These are phyloP conservation scores for Cercospora brassicicola DNA, from an alignment of 2,329 filamentous ascomycete genomes.

Conservation along the genomic window DNA sequence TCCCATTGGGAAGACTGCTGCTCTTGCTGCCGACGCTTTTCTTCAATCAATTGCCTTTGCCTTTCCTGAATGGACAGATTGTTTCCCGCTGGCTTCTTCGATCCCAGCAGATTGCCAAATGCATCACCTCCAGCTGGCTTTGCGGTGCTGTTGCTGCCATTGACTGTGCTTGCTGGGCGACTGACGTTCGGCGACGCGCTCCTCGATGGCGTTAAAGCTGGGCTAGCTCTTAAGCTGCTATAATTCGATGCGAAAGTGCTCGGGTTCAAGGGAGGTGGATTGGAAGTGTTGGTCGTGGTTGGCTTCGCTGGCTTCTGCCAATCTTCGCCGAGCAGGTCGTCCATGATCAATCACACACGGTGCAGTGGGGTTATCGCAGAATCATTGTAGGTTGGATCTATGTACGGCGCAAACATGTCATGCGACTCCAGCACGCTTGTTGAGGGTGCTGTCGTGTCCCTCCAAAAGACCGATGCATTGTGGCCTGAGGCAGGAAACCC, in stretches of 20 bases:
- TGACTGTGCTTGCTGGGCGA: constrained; percentile 44
- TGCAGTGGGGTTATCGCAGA: not conserved
- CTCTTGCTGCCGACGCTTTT: constrained; percentile 73
- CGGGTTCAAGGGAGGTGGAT: constrained; percentile 29
- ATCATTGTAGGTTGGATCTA: constrained; percentile 2
- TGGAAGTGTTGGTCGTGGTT: constrained; percentile 22
- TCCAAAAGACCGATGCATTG: not conserved
- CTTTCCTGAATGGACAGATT: constrained; percentile 68
- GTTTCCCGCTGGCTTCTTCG: constrained; percentile 59
- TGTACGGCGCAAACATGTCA: constrained; percentile 1
- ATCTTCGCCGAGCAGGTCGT: constrained; percentile 52
- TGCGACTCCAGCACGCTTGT: constrained; percentile 2
- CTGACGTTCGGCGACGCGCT: constrained; percentile 34
- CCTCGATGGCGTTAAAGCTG: constrained; percentile 44
- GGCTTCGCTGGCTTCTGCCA: constrained; percentile 43
- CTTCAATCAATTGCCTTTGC: constrained; percentile 71
- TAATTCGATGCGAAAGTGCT: constrained; percentile 30
- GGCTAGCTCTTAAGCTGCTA: constrained; percentile 42
- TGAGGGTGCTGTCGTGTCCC: not conserved
- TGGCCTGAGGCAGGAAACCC: not conserved
- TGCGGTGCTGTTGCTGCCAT: constrained; percentile 42
- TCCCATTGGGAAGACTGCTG: constrained; percentile 71
- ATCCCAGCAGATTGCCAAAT: constrained; percentile 72
- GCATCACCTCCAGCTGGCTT: constrained; percentile 64
- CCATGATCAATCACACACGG: constrained; percentile 40